Conservation (phyloP, 805 yeast genomes). For the Lachancea quebecensis region DNA sequence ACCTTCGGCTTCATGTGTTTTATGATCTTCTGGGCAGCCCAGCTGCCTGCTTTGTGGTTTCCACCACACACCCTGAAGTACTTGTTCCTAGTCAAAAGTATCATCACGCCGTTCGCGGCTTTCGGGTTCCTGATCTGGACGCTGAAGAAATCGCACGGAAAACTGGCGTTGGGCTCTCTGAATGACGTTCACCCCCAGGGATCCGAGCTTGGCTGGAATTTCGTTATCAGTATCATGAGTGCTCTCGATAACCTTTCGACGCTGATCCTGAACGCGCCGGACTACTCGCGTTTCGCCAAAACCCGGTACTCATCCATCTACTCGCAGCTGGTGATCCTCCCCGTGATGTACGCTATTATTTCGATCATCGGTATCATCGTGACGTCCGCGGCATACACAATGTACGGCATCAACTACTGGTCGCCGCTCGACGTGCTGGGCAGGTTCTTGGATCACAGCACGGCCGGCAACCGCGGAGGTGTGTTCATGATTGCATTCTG, state of each 20-base stretch:
- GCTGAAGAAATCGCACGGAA: constrained; percentile 69
- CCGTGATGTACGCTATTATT: constrained; percentile 65
- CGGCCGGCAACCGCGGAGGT: constrained; percentile 59
- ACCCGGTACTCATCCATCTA: constrained; percentile 39
- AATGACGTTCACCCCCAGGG: constrained; percentile 13
- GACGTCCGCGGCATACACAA: constrained; percentile 53
- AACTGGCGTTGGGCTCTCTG: constrained; percentile 25
- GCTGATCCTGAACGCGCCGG: constrained; percentile 74
- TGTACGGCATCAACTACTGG: constrained; percentile 40
- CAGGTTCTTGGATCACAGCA: constrained; percentile 33
- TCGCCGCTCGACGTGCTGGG: constrained; percentile 53
- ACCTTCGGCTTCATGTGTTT: constrained; percentile 68
- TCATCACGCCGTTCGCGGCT: constrained; percentile 76
- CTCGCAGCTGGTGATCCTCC: constrained; percentile 56
- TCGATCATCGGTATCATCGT: constrained; percentile 74
- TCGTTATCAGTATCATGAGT: constrained; percentile 64
- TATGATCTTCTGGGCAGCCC: constrained; percentile 74
- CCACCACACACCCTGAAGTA: constrained; percentile 80
- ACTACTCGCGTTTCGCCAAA: constrained; percentile 68
- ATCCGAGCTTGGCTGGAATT: constrained; percentile 67
- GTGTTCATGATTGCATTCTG: constrained; percentile 59
- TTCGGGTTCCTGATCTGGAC: constrained; percentile 83
- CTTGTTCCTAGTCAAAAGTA: constrained; percentile 75
- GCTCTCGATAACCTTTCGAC: constrained; percentile 76
- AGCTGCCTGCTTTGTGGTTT: constrained; percentile 76